Percentiles rank a stretch among this genome's conserved stretches.
Evolutionary conservation across 2,329 filamentous ascomycete genomes (phyloP).

Genomic region (Chrysoporthe cubensis): DNA sequence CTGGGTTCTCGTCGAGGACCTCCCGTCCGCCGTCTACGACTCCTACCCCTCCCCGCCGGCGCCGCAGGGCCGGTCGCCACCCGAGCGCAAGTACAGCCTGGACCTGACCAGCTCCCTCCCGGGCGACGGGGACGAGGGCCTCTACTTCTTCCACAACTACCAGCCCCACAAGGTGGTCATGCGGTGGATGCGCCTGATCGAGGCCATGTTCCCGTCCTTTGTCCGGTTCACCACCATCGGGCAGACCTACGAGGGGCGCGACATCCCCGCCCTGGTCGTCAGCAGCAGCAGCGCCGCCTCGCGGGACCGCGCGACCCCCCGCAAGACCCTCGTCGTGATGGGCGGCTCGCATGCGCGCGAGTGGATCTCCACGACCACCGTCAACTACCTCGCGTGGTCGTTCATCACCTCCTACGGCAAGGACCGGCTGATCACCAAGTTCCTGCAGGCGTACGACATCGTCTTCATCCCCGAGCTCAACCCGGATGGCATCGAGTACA

Average conservation of each 20-base stretch:
- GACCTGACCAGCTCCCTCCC: slow-evolving; percentile 35
- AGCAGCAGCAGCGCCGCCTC: slow-evolving; percentile 51
- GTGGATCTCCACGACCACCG: slow-evolving; percentile 93
- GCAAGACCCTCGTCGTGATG: slow-evolving; percentile 79
- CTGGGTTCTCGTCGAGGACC: slow-evolving; percentile 76
- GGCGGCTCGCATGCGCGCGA: slow-evolving; percentile 93
- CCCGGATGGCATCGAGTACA: slow-evolving; percentile 92
- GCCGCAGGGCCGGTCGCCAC: slow-evolving; percentile 28
- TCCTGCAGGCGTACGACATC: slow-evolving; percentile 84
- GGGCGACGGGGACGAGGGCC: slow-evolving; percentile 38
- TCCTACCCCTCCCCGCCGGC: slow-evolving; percentile 64
- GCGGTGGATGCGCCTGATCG: slow-evolving; percentile 90
- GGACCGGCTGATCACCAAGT: slow-evolving; percentile 68
- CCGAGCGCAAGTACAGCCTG: slow-evolving; percentile 35
- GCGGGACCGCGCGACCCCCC: slow-evolving; percentile 41
- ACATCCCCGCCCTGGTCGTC: slow-evolving; percentile 81
- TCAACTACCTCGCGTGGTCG: slow-evolving; percentile 88
- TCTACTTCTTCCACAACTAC: slow-evolving; percentile 89
- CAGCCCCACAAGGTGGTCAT: slow-evolving; percentile 74
- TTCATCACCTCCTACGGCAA: slow-evolving; percentile 84
- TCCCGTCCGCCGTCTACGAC: slow-evolving; percentile 76
- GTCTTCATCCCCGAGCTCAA: slow-evolving; percentile 89
- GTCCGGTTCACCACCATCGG: slow-evolving; percentile 77
- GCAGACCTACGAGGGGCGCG: slow-evolving; percentile 83
- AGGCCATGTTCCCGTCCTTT: slow-evolving; percentile 86